A percentile compares a stretch with the other conserved stretches of the same genome.
Evolutionary conservation across 768 basidiomycete genomes (phyloP).

Genomic region (Mrakia gelida): DNA sequence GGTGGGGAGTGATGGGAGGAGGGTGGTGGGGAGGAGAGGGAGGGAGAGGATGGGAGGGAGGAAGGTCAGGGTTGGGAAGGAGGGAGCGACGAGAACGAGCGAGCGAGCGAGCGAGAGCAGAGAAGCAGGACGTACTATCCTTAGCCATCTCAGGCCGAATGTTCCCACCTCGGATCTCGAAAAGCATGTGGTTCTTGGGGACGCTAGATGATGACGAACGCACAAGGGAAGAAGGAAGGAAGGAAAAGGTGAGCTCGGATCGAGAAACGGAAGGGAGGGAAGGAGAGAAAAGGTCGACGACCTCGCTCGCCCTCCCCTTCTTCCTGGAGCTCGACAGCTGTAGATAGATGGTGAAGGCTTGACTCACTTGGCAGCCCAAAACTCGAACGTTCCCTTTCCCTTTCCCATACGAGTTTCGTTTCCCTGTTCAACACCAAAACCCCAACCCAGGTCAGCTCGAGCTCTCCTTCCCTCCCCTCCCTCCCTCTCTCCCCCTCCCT

Average conservation of each 20-base stretch:
- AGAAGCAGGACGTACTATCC: conserved; percentile 59
- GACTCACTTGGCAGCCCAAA: conserved; percentile 84
- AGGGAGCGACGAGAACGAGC: background rate
- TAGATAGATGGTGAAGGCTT: background rate
- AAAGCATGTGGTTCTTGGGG: conserved; percentile 79
- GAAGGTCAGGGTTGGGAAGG: background rate
- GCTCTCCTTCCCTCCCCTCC: background rate
- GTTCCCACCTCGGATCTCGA: conserved; percentile 85
- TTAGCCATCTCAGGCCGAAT: conserved; percentile 88
- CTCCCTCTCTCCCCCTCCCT: background rate
- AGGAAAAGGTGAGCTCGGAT: background rate
- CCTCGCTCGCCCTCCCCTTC: background rate
- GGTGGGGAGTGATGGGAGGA: too few species aligned
- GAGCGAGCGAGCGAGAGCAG: background rate
- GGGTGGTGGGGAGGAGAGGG: background rate
- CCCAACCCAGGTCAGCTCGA: background rate
- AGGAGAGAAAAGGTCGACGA: background rate
- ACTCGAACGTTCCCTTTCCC: conserved; percentile 96
- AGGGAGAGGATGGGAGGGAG: too few species aligned
- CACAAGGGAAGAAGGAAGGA: background rate
- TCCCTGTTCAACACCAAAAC: conserved; percentile 47
- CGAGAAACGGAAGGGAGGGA: background rate
- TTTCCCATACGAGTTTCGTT: conserved; percentile 99
- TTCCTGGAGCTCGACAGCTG: background rate
- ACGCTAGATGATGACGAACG: conserved; percentile 60